Percentiles rank a stretch among this genome's conserved stretches.
These are phyloP conservation scores for Yamadazyma sp. DNA, from an alignment of 805 yeast genomes.

Conservation along the genomic window DNA sequence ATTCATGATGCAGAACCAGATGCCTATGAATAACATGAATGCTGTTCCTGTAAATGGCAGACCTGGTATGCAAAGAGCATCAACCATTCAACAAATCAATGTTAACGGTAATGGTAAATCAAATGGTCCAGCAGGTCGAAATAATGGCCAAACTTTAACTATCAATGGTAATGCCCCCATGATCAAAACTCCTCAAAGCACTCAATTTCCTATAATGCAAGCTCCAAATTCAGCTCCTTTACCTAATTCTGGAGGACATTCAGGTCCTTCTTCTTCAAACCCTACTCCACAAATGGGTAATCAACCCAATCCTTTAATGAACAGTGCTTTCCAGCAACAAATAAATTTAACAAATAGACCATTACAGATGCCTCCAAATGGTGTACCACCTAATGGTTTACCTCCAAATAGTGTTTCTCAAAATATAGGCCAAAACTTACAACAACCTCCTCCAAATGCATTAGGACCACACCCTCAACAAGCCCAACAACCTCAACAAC, in stretches of 20 bases:
- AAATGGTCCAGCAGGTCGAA: background rate
- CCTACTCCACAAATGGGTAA: constrained; percentile 30
- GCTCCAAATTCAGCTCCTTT: constrained; percentile 24
- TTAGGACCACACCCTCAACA: no score
- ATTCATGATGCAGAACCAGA: constrained; percentile 4
- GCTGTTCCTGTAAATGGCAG: constrained; percentile 4
- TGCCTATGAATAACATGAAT: constrained; percentile 5
- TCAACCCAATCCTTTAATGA: constrained; percentile 19
- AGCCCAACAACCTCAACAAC: background rate
- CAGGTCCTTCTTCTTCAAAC: constrained; percentile 21
- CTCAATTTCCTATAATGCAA: constrained; percentile 7
- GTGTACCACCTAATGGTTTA: background rate
- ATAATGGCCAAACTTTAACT: background rate
- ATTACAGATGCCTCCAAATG: background rate
- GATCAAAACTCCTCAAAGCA: constrained; percentile 4
- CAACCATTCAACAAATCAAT: constrained; percentile 20
- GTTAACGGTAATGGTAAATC: constrained; percentile 5
- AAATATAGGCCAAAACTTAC: background rate
- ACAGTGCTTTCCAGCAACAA: constrained; percentile 3
- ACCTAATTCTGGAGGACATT: constrained; percentile 14
- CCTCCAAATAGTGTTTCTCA: background rate
- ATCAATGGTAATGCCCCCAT: constrained; percentile 8
- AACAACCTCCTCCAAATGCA: background rate
- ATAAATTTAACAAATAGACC: background rate
- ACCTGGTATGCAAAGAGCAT: constrained; percentile 20